Evolutionary conservation across 805 yeast species (phyloP).

Genomic region (Yamadazyma takamatsuzukensis): DNA sequence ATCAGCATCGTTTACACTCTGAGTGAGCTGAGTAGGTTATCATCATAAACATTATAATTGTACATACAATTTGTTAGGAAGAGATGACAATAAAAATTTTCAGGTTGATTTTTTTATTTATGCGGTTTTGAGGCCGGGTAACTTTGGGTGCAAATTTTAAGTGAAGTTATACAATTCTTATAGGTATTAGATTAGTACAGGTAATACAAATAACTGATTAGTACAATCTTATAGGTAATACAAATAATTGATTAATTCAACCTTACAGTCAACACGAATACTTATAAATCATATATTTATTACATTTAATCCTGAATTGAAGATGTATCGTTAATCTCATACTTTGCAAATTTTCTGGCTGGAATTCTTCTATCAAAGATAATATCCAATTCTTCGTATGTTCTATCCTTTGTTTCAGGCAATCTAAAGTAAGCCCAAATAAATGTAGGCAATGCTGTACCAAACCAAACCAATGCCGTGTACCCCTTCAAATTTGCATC

Average conservation of each 20-base stretch:
- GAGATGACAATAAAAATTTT: slow-evolving; percentile 13
- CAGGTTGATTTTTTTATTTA: slow-evolving; percentile 12
- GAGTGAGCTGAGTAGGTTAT: slow-evolving; percentile 60
- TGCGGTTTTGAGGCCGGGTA: too few species aligned
- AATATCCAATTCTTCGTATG: slow-evolving; percentile 32
- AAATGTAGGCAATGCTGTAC: slow-evolving; percentile 16
- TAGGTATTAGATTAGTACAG: too few species aligned
- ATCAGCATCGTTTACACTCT: slow-evolving; percentile 48
- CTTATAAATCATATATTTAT: too few species aligned
- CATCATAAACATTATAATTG: slow-evolving; percentile 45
- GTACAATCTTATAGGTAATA: too few species aligned
- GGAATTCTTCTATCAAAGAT: slow-evolving; percentile 24
- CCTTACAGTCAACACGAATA: too few species aligned
- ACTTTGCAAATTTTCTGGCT: slow-evolving; percentile 16
- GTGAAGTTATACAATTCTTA: too few species aligned
- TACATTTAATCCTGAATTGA: too few species aligned
- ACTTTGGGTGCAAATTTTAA: too few species aligned
- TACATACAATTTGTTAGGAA: slow-evolving; percentile 14
- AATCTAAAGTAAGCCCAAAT: slow-evolving; percentile 19
- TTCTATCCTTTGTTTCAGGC: slow-evolving; percentile 39
- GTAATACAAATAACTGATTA: too few species aligned
- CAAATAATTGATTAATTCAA: too few species aligned
- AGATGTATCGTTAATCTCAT: too few species aligned
- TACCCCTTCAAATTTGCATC: slow-evolving; percentile 47
- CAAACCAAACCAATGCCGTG: slow-evolving; percentile 47